Conservation (phyloP, 345 rosid species). For the Murraya paniculata region DNA sequence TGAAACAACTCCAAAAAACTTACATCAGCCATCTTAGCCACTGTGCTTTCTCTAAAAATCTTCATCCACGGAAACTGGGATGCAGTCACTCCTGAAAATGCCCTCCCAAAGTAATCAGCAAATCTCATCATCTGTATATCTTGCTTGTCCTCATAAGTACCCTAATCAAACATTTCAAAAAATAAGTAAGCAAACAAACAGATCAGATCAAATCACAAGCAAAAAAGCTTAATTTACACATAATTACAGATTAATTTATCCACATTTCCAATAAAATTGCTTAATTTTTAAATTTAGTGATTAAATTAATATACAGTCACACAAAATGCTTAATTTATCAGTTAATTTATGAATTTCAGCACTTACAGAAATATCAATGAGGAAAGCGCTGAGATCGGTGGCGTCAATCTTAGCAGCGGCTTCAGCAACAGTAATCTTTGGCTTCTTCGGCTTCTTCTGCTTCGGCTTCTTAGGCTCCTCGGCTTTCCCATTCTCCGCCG, state of each 20-base stretch:
- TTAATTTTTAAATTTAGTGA: not conserved
- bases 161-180: slow-evolving; percentile 28
- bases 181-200: not conserved
- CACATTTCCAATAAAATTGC: not conserved
- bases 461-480: slow-evolving; percentile 40
- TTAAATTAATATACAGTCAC: not conserved
- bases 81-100: slow-evolving; percentile 47
- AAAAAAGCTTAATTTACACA: not conserved
- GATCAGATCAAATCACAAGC: not conserved
- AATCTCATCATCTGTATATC: slow-evolving; percentile 67
- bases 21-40: slow-evolving; percentile 54
- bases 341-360: not conserved
- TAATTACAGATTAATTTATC: not conserved
- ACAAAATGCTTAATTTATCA: not conserved
- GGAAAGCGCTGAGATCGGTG: slow-evolving; percentile 50
- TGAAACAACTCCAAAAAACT: slow-evolving; percentile 12
- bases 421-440: slow-evolving; percentile 60
- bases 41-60: slow-evolving; percentile 50
- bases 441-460: slow-evolving; percentile 66
- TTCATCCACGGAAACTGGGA: slow-evolving; percentile 69
- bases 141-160: slow-evolving; percentile 42
- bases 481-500: slow-evolving; percentile 24
- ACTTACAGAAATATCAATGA: slow-evolving; percentile 43
- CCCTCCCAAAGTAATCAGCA: slow-evolving; percentile 68
- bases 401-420: slow-evolving; percentile 63